Conservation (phyloP, 768 basidiomycete genomes). For the Tylopilus plumbeoviolaceoides region DNA sequence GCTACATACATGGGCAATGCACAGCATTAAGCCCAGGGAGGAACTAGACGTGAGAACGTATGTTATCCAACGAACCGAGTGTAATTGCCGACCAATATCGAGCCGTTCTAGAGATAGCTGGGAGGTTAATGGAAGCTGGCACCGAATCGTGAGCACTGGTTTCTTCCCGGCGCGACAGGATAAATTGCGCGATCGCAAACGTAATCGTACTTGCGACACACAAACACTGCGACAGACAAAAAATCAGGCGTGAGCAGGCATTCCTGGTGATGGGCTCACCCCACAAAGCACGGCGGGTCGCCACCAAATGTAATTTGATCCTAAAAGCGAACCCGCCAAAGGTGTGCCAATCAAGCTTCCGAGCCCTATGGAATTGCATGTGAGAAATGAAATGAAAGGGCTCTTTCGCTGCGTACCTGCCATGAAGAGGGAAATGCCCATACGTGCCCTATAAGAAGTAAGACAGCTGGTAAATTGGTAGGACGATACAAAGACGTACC, state of each 20-base stretch:
- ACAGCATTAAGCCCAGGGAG: background rate
- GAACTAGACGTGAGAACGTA: background rate
- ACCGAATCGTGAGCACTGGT: background rate
- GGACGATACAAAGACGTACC: conserved; percentile 21
- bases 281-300: conserved; percentile 50
- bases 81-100: background rate
- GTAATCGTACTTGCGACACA: conserved; percentile 12
- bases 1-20: background rate
- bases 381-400: background rate
- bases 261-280: conserved; percentile 14
- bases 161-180: conserved; percentile 1
- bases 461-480: background rate
- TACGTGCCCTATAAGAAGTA: conserved; percentile 27
- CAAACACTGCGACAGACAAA: conserved; percentile 10
- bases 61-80: background rate
- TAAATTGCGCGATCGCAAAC: conserved; percentile 13
- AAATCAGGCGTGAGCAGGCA: background rate
- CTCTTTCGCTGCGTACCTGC: conserved; percentile 31
- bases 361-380: conserved; percentile 14
- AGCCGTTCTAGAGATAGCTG: background rate
- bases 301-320: conserved; percentile 52
- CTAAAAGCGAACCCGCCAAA: conserved; percentile 52
- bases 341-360: conserved; percentile 44
- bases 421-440: conserved; percentile 48
- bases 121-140: background rate